These are phyloP conservation scores for Haplosporangium sp. DNA, from an alignment of 371 early-diverging fungal genomes.

Conservation along the genomic window DNA sequence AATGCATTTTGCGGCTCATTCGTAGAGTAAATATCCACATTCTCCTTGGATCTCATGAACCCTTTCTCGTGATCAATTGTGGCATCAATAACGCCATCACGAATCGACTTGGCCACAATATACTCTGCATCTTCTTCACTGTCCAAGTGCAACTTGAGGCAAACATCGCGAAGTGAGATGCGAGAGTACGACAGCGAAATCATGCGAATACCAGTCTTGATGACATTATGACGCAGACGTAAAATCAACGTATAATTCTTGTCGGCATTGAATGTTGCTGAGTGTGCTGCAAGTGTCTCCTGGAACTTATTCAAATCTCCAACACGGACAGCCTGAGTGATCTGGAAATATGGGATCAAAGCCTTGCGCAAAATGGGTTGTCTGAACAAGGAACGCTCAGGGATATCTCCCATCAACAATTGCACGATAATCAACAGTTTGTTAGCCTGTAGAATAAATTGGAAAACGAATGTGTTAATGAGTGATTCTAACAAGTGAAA, in stretches of 20 bases:
- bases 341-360: conserved; percentile 90
- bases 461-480: not conserved
- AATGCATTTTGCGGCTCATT: conserved; percentile 96
- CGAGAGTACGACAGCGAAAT: conserved; percentile 95
- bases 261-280: conserved; percentile 84
- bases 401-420: conserved; percentile 97
- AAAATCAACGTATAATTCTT: conserved; percentile 91
- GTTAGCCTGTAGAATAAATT: conserved; percentile 67
- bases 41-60: conserved; percentile 93
- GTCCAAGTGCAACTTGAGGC: conserved; percentile 94
- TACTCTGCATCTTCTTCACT: conserved; percentile 98
- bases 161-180: conserved; percentile 96
- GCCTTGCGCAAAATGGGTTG: conserved; percentile 86
- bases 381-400: conserved; percentile 93
- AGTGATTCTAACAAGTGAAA: not conserved
- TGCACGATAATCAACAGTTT: conserved; percentile 96
- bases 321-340: conserved; percentile 95
- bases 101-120: conserved; percentile 98
- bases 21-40: conserved; percentile 94
- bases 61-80: conserved; percentile 94
- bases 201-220: conserved; percentile 97
- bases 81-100: conserved; percentile 98
- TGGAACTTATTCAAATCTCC: conserved; percentile 96
- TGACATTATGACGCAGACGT: conserved; percentile 97
- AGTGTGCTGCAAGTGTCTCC: conserved; percentile 82